A percentile compares a stretch with the other conserved stretches of the same genome.
Conservation (phyloP, 2,329 filamentous ascomycete species). For the Capronia americana region DNA sequence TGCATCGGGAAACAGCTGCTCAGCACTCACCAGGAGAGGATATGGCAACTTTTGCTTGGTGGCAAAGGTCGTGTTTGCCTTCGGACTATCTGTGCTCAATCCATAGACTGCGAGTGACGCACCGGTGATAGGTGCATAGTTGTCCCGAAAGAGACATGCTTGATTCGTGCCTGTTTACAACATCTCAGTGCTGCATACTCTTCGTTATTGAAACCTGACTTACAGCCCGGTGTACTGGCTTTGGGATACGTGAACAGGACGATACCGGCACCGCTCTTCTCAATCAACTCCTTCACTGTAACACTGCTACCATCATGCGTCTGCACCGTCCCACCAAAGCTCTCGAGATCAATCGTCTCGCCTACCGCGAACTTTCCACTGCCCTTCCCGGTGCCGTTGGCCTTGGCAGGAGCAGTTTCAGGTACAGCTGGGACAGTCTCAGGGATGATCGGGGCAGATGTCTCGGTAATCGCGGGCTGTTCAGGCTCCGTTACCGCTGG, state of each 20-base stretch:
- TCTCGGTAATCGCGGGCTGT: constrained; percentile 28
- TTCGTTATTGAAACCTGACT: constrained; percentile 24
- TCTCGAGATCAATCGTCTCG: constrained; percentile 59
- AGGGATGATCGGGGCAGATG: neutral
- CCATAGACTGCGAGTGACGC: constrained; percentile 88
- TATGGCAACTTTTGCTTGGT: constrained; percentile 90
- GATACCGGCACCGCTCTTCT: constrained; percentile 82
- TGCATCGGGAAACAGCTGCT: neutral
- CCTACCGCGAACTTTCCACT: constrained; percentile 50
- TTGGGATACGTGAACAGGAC: constrained; percentile 81
- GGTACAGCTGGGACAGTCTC: constrained; percentile 20
- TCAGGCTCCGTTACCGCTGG: constrained; percentile 14
- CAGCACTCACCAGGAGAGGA: constrained; percentile 64
- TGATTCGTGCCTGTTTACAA: constrained; percentile 79
- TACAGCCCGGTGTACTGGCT: constrained; percentile 92
- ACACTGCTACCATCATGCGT: constrained; percentile 83
- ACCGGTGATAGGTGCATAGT: constrained; percentile 74
- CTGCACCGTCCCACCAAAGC: constrained; percentile 74
- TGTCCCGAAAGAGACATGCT: constrained; percentile 90
- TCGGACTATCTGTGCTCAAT: constrained; percentile 83
- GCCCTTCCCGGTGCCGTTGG: constrained; percentile 37
- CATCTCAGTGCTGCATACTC: neutral
- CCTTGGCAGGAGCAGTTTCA: constrained; percentile 40
- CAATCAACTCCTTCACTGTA: constrained; percentile 78
- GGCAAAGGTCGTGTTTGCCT: constrained; percentile 91